phyloP scores from a whole-genome alignment of 169 alveolate species.

The Cryptosporidium sp. region DNA sequence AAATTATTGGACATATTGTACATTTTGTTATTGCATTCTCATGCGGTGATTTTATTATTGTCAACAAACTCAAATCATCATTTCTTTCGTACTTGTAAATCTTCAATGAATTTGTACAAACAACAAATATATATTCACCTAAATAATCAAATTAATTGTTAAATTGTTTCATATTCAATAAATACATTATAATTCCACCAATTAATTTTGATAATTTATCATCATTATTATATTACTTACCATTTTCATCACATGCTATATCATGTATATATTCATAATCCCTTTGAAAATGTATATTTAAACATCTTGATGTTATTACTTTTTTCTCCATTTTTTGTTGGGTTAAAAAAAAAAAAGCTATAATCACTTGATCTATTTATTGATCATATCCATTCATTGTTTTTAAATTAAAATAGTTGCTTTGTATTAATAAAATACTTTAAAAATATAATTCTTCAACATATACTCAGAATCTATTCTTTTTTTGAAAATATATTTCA shows the following conservation, averaged over 20 bases:
- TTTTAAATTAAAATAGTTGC: too few relatives aligned
- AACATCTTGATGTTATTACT: neutral
- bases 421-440: too few relatives aligned
- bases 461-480: too few relatives aligned
- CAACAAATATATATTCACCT: slow-evolving; percentile 58
- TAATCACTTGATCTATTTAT: too few relatives aligned
- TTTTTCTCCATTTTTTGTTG: neutral
- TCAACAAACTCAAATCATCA: slow-evolving; percentile 6
- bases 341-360: too few relatives aligned
- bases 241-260: slow-evolving; percentile 50
- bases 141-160: neutral
- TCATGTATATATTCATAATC: slow-evolving; percentile 62
- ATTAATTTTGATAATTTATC: neutral
- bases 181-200: too few relatives aligned
- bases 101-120: slow-evolving; percentile 56
- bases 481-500: too few relatives aligned
- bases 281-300: slow-evolving; percentile 23
- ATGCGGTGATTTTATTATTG: slow-evolving; percentile 47
- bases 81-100: slow-evolving; percentile 9
- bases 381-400: too few relatives aligned
- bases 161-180: too few relatives aligned
- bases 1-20: slow-evolving; percentile 31
- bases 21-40: slow-evolving; percentile 37
- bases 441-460: too few relatives aligned
- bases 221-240: neutral